Percentiles rank a stretch among this genome's conserved stretches.
phyloP scores from a whole-genome alignment of 2,329 filamentous ascomycete species.

The Pseudogymnoascus sp. region DNA sequence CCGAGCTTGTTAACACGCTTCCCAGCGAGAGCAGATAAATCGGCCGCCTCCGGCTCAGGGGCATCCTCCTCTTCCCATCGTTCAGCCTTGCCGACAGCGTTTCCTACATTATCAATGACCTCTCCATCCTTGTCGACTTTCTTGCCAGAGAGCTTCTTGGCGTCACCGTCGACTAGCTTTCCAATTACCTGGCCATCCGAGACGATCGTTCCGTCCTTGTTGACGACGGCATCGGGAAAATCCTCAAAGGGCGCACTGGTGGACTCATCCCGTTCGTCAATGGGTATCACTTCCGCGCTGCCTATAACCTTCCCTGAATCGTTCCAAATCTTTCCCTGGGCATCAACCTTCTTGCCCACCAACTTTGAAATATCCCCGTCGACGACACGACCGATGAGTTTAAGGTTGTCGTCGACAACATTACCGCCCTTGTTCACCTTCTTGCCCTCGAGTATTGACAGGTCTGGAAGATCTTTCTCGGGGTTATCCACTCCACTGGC shows the following conservation, averaged over 20 bases:
- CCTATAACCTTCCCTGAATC: constrained; percentile 63
- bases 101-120: constrained; percentile 60
- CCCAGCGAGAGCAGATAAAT: constrained; percentile 57
- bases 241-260: constrained; percentile 50
- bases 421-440: constrained; percentile 55
- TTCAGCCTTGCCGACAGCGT: constrained; percentile 59
- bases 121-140: constrained; percentile 63
- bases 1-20: constrained; percentile 67
- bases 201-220: constrained; percentile 46
- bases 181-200: constrained; percentile 49
- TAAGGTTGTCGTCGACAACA: constrained; percentile 46
- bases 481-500: constrained; percentile 25
- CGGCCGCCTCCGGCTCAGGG: constrained; percentile 40
- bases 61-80: constrained; percentile 52
- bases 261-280: constrained; percentile 43
- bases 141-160: constrained; percentile 57
- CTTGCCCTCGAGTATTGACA: constrained; percentile 43
- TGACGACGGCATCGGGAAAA: constrained; percentile 48
- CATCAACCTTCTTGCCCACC: constrained; percentile 56
- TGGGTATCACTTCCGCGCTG: constrained; percentile 56
- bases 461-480: constrained; percentile 32
- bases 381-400: constrained; percentile 53
- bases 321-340: constrained; percentile 63
- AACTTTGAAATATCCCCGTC: constrained; percentile 59
- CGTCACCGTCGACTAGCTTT: constrained; percentile 55